Evolutionary conservation across 257 asterid species (phyloP).

Genomic region (Solanum appendiculatum): DNA sequence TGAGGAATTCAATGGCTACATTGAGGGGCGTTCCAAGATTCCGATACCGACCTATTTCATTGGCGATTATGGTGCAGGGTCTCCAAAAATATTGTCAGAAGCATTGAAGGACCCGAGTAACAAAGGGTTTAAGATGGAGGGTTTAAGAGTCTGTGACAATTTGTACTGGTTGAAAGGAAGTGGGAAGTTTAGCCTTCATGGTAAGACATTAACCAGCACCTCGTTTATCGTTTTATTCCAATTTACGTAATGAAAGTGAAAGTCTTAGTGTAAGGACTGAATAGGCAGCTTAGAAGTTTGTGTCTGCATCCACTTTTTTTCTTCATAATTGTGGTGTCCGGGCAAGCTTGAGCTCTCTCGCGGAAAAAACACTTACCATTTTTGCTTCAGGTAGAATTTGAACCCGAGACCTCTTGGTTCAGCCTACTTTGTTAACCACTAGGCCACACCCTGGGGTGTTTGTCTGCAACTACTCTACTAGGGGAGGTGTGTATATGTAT

Average conservation of each 20-base stretch:
- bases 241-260: not conserved
- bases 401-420: not conserved
- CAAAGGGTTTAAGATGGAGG: slow-evolving; percentile 95
- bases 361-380: not conserved
- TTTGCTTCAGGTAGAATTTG: not conserved
- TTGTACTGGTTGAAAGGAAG: slow-evolving; percentile 89
- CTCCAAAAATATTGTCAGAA: slow-evolving; percentile 45
- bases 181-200: slow-evolving; percentile 79
- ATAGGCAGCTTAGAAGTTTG: not conserved
- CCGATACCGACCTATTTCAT: slow-evolving; percentile 83
- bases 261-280: not conserved
- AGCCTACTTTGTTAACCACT: not conserved
- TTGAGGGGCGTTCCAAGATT: slow-evolving; percentile 55
- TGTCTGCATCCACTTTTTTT: not conserved
- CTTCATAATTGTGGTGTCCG: not conserved
- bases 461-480: not conserved
- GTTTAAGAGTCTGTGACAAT: slow-evolving; percentile 68
- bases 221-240: not conserved
- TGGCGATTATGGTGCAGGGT: slow-evolving; percentile 85
- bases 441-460: not conserved
- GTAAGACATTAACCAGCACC: slow-evolving; percentile 9
- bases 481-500: not conserved
- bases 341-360: not conserved
- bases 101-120: slow-evolving; percentile 58
- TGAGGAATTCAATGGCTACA: slow-evolving; percentile 67